Evolutionary conservation across 1,284 basidiomycete species (phyloP), one percentile per base, ranked within the genome.

Genomic region (Phylloporus gajari): DNA sequence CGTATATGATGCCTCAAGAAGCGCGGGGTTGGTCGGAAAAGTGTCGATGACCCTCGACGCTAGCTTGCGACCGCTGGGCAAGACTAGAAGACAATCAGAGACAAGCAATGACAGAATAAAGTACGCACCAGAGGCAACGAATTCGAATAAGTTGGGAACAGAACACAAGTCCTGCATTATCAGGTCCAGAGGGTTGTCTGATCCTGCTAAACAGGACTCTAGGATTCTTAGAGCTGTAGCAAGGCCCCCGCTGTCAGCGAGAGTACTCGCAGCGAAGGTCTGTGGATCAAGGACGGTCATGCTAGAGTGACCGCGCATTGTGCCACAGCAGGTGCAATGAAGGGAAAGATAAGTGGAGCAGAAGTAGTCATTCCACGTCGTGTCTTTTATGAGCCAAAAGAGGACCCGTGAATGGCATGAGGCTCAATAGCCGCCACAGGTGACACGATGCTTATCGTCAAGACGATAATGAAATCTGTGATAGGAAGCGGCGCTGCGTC

Each of bases 161-260:
- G 79, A 75, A 38, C 81, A 74, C 70, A 82, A 69, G 69, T 83
- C 77, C 71, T 79, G 79, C n/a, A 80, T 15, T 71, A 81, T 74
- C 76, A 80, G 78, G 71, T 70, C 75, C 78, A 80, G 75, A 69
- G 56, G 66, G 1, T 60, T n/a, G 58, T 76, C 75, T 75, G 80
- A 72, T 42, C 69, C 78, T 73, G 70, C 73, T 78, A 81, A 76
- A 74, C 80, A 76, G 73, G 79, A 80, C 75, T 82, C 75, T 70
- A 80, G 73, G 30, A 38, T 70, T 46, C 51, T 70, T 27, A 72
- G 62, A 25, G 79, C 79, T 7, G 63, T 67, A 58, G 53, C 42
- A 35, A 75, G 72, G 25, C 73, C 76, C 21, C 73, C 69, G 61
- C 70, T 72, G 59, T 69, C 35, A 65, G 73, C 71, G 40, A 82